A percentile compares a stretch with the other conserved stretches of the same genome.
Evolutionary conservation across 2,329 filamentous ascomycete species (phyloP).

Genomic region (Teratosphaeria epicoccoides): DNA sequence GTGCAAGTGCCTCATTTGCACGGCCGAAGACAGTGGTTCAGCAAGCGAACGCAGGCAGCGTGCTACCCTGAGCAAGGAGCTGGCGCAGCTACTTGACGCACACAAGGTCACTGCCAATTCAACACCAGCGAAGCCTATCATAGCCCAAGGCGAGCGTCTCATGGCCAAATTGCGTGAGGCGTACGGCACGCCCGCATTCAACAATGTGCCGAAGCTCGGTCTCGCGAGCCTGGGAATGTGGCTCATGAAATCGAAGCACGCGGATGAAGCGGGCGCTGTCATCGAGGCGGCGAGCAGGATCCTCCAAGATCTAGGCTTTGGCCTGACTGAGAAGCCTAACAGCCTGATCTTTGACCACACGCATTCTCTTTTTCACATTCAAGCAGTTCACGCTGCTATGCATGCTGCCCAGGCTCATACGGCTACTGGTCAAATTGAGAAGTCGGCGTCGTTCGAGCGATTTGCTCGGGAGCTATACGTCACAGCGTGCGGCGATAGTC

Average conservation of each 20-base stretch:
- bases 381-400: slow-evolving; percentile 8
- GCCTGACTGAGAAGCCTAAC: not conserved
- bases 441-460: slow-evolving; percentile 5
- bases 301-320: slow-evolving; percentile 9
- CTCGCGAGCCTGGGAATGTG: slow-evolving; percentile 8
- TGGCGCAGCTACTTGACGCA: not conserved
- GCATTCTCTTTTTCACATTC: not conserved
- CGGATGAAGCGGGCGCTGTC: not conserved
- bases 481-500: slow-evolving; percentile 5
- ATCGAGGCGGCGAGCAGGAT: slow-evolving; percentile 1
- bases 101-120: not conserved
- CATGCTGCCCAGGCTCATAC: slow-evolving; percentile 3
- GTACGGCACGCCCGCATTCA: not conserved
- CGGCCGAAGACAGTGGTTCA: not conserved
- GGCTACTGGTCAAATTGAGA: not conserved
- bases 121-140: not conserved
- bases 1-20: slow-evolving; percentile 4
- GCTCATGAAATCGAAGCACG: slow-evolving; percentile 7
- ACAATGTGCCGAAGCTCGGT: slow-evolving; percentile 5
- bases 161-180: not conserved
- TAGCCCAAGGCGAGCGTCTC: not conserved
- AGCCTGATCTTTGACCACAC: slow-evolving; percentile 1
- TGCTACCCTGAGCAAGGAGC: not conserved
- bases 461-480: slow-evolving; percentile 10
- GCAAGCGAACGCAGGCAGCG: not conserved